These are phyloP conservation scores for Chrysoporthe deuterocubensis DNA, from an alignment of 2,329 filamentous ascomycete species.

Conservation along the genomic window DNA sequence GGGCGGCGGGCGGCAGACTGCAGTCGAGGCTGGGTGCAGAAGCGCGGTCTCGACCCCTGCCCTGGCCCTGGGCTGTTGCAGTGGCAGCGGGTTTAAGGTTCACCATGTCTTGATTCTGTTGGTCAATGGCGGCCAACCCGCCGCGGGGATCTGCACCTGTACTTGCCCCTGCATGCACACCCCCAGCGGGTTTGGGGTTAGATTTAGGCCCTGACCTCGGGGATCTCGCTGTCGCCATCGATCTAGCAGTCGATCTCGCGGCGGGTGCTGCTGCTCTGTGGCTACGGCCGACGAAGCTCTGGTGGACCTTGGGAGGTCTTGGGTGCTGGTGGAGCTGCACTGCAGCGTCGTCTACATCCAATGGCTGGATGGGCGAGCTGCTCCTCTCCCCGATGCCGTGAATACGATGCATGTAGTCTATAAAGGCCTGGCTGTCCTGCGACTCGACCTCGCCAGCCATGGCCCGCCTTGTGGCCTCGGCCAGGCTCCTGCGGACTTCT, in stretches of 20 bases:
- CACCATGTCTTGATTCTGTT: constrained; percentile 7
- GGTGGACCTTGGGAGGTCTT: constrained; percentile 23
- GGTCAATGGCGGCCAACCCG: not conserved
- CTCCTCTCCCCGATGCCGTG: constrained; percentile 40
- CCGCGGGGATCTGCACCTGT: not conserved
- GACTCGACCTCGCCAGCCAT: constrained; percentile 42
- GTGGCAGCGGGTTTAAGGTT: constrained; percentile 19
- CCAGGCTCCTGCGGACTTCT: constrained; percentile 33
- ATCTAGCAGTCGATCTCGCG: not conserved
- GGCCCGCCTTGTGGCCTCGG: constrained; percentile 35
- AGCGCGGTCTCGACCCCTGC: constrained; percentile 3
- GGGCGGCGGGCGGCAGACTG: not conserved
- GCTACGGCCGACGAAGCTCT: constrained; percentile 9
- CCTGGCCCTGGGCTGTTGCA: constrained; percentile 15
- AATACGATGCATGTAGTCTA: constrained; percentile 43
- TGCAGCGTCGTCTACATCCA: constrained; percentile 3
- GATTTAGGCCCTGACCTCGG: not conserved
- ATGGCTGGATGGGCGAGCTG: constrained; percentile 23
- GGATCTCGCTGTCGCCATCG: not conserved
- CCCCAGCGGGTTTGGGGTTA: not conserved
- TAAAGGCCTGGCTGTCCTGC: constrained; percentile 50
- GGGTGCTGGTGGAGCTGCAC: constrained; percentile 4
- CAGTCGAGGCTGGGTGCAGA: constrained; percentile 2
- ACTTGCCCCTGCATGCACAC: not conserved
- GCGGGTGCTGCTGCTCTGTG: not conserved